Evolutionary conservation across 768 basidiomycete genomes (phyloP).

Genomic region (Phanerochaete sordida): DNA sequence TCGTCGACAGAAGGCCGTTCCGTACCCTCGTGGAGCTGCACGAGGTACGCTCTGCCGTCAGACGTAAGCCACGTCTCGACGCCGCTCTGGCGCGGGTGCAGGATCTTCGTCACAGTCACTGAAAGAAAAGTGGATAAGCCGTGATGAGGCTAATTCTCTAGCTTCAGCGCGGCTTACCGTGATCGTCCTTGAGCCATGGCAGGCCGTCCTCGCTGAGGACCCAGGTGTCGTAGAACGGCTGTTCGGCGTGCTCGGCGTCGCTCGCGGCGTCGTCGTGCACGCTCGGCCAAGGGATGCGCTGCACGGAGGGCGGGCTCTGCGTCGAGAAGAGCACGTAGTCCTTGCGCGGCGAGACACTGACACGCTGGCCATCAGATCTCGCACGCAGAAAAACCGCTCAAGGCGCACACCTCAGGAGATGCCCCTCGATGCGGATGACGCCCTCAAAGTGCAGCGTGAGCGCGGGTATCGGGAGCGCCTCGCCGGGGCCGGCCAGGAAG

Average conservation of each 20-base stretch:
- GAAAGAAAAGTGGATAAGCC: background rate
- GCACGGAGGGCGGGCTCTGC: constrained; percentile 67
- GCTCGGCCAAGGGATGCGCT: constrained; percentile 82
- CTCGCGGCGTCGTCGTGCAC: constrained; percentile 34
- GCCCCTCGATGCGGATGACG: constrained; percentile 75
- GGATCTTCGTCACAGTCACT: constrained; percentile 54
- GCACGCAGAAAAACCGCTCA: background rate
- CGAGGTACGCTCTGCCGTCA: constrained; percentile 80
- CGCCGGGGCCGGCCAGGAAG: constrained; percentile 79
- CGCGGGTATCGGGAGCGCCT: constrained; percentile 67
- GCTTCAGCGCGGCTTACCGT: constrained; percentile 42
- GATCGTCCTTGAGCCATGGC: constrained; percentile 69
- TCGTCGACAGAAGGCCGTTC: background rate
- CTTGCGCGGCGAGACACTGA: constrained; percentile 72
- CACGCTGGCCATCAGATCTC: constrained; percentile 3
- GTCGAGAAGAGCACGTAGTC: constrained; percentile 74
- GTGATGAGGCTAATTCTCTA: background rate
- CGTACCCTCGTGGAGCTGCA: constrained; percentile 48
- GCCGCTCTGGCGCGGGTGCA: constrained; percentile 51
- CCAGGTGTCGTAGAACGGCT: constrained; percentile 65
- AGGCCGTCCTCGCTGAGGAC: constrained; percentile 60
- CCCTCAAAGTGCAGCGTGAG: constrained; percentile 74
- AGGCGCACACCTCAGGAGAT: constrained; percentile 56
- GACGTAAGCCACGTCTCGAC: constrained; percentile 84
- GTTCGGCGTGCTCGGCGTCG: constrained; percentile 30